Conservation (phyloP, 177 flowering plant genomes). For the Tripterygium wilfordii region DNA sequence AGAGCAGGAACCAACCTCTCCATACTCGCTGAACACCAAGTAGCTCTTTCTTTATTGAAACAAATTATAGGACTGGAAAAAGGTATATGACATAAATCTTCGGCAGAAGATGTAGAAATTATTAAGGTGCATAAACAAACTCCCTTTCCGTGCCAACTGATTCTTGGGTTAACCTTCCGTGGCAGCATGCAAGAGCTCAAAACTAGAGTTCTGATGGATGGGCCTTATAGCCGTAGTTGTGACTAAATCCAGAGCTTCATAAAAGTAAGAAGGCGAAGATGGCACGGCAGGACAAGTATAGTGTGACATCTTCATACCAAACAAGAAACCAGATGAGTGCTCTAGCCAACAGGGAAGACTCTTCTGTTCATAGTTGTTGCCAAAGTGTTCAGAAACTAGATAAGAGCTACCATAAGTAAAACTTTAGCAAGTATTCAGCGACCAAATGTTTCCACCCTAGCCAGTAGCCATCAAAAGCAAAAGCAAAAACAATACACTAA, state of each 20-base stretch:
- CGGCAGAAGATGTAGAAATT: conserved; percentile 8
- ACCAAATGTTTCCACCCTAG: conserved; percentile 12
- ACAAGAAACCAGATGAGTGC: conserved; percentile 9
- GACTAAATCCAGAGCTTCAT: conserved; percentile 11
- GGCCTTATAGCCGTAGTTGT: conserved; percentile 45
- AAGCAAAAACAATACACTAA: conserved; percentile 13
- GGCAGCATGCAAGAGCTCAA: conserved; percentile 14
- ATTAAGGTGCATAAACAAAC: conserved; percentile 7
- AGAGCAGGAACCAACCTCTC: conserved; percentile 52
- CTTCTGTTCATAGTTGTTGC: conserved; percentile 9
- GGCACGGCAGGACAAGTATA: conserved; percentile 8
- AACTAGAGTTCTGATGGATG: conserved; percentile 23
- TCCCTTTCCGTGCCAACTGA: conserved; percentile 21
- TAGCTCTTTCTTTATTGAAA: conserved; percentile 41
- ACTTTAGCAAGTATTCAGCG: conserved; percentile 11
- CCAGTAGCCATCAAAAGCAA: conserved; percentile 21
- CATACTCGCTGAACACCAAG: conserved; percentile 34
- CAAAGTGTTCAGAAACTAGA: conserved; percentile 8
- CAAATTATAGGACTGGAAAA: conserved; percentile 11
- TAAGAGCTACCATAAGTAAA: conserved; percentile 10
- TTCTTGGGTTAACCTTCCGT: conserved; percentile 33
- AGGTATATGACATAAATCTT: conserved; percentile 17
- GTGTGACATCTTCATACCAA: conserved; percentile 28
- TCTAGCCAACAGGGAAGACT: conserved; percentile 4
- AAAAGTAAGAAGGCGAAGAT: conserved; percentile 10